Evolutionary conservation across 2,329 filamentous ascomycete species (phyloP).

Genomic region (Cladophialophora bantiana): DNA sequence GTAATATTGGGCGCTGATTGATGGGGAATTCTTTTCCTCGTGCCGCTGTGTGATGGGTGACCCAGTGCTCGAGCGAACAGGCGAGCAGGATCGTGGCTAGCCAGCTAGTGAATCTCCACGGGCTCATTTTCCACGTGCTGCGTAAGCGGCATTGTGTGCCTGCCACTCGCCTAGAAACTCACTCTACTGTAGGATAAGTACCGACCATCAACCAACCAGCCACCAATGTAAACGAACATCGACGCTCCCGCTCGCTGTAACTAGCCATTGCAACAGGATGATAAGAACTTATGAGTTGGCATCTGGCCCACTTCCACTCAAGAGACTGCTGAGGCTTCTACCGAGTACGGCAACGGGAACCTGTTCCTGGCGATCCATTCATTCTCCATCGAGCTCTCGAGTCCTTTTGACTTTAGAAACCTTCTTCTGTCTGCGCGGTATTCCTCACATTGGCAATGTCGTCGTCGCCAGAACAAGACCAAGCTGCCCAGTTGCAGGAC

Average conservation of each 20-base stretch:
- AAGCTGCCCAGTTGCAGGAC: constrained; percentile 13
- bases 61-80: not conserved
- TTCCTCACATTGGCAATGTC: not conserved
- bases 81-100: not conserved
- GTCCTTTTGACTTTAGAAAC: not conserved
- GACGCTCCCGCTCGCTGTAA: not conserved
- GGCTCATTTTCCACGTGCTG: not conserved
- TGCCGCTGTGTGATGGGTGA: not conserved
- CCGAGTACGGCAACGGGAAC: not conserved
- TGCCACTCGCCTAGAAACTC: not conserved
- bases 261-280: not conserved
- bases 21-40: not conserved
- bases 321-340: not conserved
- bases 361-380: not conserved
- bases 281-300: not conserved
- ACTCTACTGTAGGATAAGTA: not conserved
- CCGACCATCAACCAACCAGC: not conserved
- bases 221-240: not conserved
- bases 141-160: not conserved
- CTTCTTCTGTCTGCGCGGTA: not conserved
- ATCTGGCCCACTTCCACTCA: not conserved
- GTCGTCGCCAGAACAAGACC: not conserved
- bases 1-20: not conserved
- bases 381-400: not conserved
- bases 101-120: not conserved